Conservation (phyloP, 139 green algal species). For the Bryopsis sp. region DNA sequence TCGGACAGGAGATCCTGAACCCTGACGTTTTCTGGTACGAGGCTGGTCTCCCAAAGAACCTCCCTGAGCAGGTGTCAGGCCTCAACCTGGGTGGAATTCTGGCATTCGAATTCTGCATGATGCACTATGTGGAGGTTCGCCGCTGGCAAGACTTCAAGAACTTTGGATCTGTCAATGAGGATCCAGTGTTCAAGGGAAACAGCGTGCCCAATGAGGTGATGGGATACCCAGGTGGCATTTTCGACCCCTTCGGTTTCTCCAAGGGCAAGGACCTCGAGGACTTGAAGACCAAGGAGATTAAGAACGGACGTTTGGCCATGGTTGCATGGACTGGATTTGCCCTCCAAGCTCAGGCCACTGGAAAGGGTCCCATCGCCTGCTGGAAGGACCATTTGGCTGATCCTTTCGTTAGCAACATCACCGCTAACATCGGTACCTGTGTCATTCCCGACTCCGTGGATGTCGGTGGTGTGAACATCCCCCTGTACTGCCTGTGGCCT, state of each 20-base stretch:
- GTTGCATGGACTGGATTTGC: slow-evolving; percentile 81
- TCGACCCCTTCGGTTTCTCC: background rate
- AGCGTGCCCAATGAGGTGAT: slow-evolving; percentile 30
- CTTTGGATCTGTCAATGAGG: slow-evolving; percentile 53
- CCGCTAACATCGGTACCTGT: slow-evolving; percentile 59
- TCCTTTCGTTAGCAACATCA: slow-evolving; percentile 81
- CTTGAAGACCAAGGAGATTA: slow-evolving; percentile 68
- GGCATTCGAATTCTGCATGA: slow-evolving; percentile 62
- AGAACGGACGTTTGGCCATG: slow-evolving; percentile 75
- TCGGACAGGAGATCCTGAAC: slow-evolving; percentile 54
- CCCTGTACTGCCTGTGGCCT: slow-evolving; percentile 63
- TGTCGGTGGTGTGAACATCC: slow-evolving; percentile 60
- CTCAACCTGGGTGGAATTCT: slow-evolving; percentile 64
- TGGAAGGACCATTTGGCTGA: slow-evolving; percentile 69
- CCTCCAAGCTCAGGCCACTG: slow-evolving; percentile 61
- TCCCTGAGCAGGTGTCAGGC: too few relatives aligned
- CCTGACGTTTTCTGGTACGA: slow-evolving; percentile 57
- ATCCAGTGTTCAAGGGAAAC: slow-evolving; percentile 64
- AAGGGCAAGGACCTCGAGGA: too few relatives aligned
- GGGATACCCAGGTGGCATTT: slow-evolving; percentile 17
- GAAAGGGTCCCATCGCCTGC: slow-evolving; percentile 75
- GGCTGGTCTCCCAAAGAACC: slow-evolving; percentile 52
- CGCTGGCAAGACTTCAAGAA: slow-evolving; percentile 77
- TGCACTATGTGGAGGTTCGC: slow-evolving; percentile 76
- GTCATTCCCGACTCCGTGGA: slow-evolving; percentile 46